Evolutionary conservation across 495 filamentous ascomycete genomes (phyloP), one percentile per base, ranked within the genome.

Genomic region (Podospora comata): DNA sequence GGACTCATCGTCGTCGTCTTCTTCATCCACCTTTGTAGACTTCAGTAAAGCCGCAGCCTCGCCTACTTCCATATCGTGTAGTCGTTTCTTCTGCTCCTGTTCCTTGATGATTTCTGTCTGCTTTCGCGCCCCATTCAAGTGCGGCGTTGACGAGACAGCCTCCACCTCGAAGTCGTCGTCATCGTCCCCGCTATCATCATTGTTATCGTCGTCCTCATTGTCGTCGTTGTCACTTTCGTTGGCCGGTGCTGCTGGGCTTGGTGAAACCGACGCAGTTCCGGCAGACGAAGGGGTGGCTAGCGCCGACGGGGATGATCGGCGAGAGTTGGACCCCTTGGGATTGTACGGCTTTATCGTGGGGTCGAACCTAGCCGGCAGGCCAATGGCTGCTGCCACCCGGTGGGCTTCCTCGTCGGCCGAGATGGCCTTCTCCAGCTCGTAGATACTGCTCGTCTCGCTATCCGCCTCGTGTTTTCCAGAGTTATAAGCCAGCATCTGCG

Each of bases 401-500:
- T 87, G 84, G 16, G 90, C 89, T 76, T 93, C 91, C 67, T 89
- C 86, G 70, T 89, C 83, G 20, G 69, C 82, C 13, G 82, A 79
- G 16, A 85, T 75, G 27, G 75, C 71, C 32, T 77, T 74, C 72
- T 84, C 78, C 48, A 84, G 73, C 75, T 85, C 82, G 67, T 83
- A 84, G 4, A 79, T 71, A 63, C 76, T 81, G 66, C 75, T 79
- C 15, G 76, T 73, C 74, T 84, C 70, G 81, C 79, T 74, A 73
- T 85, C 72, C 70, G 80, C 82, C 72, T 85, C 81, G 74, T 89
- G 88, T 48, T 84, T 80, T n/a, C 79, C 82, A 26, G 79, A 76
- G 67, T 86, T 88, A n/a, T 87, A 86, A 32, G 91, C 86, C 13
- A 97, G 77, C 65, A 97, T 92, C 61, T 90, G 86, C 54, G 88